These are phyloP conservation scores for Discostella stelligera DNA, from an alignment of 352 stramenopile species.

Conservation along the genomic window DNA sequence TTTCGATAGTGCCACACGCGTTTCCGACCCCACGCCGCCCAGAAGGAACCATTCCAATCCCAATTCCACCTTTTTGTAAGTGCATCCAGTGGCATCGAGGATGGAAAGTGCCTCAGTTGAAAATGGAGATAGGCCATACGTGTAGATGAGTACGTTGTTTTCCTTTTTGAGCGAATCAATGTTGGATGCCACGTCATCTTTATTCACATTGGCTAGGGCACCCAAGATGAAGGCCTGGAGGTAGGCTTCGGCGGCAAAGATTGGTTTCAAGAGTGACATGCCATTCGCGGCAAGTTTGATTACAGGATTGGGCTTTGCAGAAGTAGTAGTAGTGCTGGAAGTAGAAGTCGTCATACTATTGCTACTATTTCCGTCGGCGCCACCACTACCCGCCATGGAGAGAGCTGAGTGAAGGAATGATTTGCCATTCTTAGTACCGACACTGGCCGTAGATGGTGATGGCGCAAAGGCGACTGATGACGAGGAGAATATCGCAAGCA, in stretches of 20 bases:
- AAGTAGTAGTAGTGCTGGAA: not conserved
- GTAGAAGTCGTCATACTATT: too few relatives aligned
- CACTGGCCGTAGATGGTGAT: not conserved
- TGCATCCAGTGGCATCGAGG: constrained; percentile 56
- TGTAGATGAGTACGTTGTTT: constrained; percentile 73
- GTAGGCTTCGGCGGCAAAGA: constrained; percentile 61
- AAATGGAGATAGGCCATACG: constrained; percentile 69
- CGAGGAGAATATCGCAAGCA: constrained; percentile 6
- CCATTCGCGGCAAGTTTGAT: constrained; percentile 64
- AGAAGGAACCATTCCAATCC: constrained; percentile 73
- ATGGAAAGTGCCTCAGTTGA: constrained; percentile 61
- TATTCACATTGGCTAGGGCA: constrained; percentile 40
- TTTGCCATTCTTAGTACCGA: too few relatives aligned
- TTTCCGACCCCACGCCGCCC: constrained; percentile 55
- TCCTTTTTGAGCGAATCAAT: constrained; percentile 41
- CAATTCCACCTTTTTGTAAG: constrained; percentile 66
- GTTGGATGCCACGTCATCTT: constrained; percentile 40
- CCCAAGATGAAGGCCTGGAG: constrained; percentile 57
- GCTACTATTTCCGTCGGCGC: not conserved
- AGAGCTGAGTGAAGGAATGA: not conserved
- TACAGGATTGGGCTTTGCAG: constrained; percentile 45
- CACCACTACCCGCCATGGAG: constrained; percentile 10
- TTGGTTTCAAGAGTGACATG: constrained; percentile 65
- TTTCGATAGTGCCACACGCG: constrained; percentile 52
- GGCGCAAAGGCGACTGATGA: constrained; percentile 2